Evolutionary conservation across 2,329 filamentous ascomycete species (phyloP).

Genomic region (Coleophoma eucalyptorum): DNA sequence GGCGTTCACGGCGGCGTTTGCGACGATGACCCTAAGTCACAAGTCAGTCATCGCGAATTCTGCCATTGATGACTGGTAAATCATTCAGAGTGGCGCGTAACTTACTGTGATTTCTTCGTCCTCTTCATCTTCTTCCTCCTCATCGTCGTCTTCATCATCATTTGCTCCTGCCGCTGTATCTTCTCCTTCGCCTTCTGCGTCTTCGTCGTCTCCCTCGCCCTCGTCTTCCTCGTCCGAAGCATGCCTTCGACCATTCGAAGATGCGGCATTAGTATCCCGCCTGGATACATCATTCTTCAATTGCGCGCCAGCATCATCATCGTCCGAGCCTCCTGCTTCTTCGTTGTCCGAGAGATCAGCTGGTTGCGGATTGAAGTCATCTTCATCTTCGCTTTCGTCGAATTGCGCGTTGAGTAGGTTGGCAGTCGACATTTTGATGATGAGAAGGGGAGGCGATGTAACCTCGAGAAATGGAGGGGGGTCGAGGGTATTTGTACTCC

Average conservation of each 20-base stretch:
- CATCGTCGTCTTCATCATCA: constrained; percentile 34
- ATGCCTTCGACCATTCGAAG: constrained; percentile 28
- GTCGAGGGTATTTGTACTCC: constrained; percentile 7
- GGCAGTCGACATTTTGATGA: constrained; percentile 20
- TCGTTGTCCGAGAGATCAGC: constrained; percentile 73
- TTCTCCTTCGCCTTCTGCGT: constrained; percentile 37
- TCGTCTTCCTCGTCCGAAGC: constrained; percentile 29
- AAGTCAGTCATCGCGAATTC: constrained; percentile 23
- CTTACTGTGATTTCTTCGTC: constrained; percentile 57
- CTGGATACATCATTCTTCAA: constrained; percentile 20
- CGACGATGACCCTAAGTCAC: constrained; percentile 59
- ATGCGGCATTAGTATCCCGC: constrained; percentile 38
- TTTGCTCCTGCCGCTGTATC: constrained; percentile 26
- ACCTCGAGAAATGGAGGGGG: constrained; percentile 1
- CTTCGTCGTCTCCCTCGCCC: constrained; percentile 30
- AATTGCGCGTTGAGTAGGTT: constrained; percentile 20
- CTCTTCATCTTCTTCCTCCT: constrained; percentile 59
- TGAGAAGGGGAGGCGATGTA: neutral
- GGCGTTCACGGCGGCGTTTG: constrained; percentile 72
- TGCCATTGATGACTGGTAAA: constrained; percentile 10
- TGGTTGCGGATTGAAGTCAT: constrained; percentile 83
- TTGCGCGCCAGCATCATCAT: constrained; percentile 20
- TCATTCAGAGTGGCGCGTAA: constrained; percentile 3
- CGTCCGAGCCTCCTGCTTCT: constrained; percentile 30
- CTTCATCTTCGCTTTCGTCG: constrained; percentile 69